Conservation (phyloP, 2,329 filamentous ascomycete genomes). For the Colletotrichum theobromicola region DNA sequence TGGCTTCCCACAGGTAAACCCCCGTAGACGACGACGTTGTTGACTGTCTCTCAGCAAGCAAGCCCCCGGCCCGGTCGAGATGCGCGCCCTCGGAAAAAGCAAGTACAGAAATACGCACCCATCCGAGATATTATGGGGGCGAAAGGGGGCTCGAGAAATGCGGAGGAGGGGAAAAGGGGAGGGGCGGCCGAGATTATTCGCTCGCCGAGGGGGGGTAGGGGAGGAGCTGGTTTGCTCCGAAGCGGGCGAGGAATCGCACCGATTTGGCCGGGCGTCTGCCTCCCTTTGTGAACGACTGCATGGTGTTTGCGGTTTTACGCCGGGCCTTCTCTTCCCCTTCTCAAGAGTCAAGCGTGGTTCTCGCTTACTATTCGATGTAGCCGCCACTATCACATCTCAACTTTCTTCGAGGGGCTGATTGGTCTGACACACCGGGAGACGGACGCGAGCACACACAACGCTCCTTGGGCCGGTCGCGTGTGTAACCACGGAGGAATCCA, state of each 20-base stretch:
- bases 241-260: constrained; percentile 13
- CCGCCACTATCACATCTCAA: neutral
- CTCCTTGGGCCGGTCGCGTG: neutral
- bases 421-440: constrained; percentile 2
- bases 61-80: neutral
- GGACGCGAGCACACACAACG: neutral
- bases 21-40: neutral
- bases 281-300: neutral
- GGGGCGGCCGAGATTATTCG: neutral
- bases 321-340: neutral
- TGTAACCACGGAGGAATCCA: neutral
- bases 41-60: neutral
- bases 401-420: neutral
- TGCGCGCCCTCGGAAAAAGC: neutral
- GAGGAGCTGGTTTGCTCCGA: neutral
- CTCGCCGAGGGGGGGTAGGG: neutral
- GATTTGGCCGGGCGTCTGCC: constrained; percentile 2
- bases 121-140: constrained; percentile 1
- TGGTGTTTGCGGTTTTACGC: neutral
- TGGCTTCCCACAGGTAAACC: neutral
- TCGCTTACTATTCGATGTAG: neutral
- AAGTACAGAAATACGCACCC: neutral
- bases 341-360: neutral
- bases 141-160: neutral
- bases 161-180: neutral